Percentiles rank a stretch among this genome's conserved stretches.
These are phyloP conservation scores for Trifolium pratense DNA, from an alignment of 306 rosid genomes.

Conservation along the genomic window DNA sequence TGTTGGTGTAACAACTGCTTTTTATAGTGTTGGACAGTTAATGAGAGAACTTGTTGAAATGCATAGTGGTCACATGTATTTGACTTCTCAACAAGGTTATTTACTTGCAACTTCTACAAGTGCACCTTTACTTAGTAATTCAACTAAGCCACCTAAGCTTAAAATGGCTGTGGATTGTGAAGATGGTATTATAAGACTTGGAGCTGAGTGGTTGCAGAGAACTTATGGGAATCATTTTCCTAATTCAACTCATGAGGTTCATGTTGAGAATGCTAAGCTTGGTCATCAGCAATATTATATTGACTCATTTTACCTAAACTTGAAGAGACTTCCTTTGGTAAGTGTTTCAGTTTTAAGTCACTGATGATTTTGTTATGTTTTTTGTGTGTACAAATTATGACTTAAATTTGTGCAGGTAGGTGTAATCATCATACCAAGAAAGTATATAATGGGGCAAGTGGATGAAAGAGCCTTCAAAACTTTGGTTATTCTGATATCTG, in stretches of 20 bases:
- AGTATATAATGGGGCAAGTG: slow-evolving; percentile 94
- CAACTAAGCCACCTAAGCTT: slow-evolving; percentile 70
- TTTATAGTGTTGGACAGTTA: slow-evolving; percentile 90
- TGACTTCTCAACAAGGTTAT: slow-evolving; percentile 90
- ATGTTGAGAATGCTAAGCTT: slow-evolving; percentile 80
- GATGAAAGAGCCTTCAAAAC: slow-evolving; percentile 96
- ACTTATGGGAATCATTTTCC: slow-evolving; percentile 75
- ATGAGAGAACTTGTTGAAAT: slow-evolving; percentile 93
- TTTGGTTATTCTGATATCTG: slow-evolving; percentile 88
- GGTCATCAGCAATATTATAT: slow-evolving; percentile 78
- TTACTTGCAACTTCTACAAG: slow-evolving; percentile 90
- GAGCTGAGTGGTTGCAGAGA: slow-evolving; percentile 78
- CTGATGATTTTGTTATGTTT: neutral
- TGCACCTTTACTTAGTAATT: slow-evolving; percentile 70
- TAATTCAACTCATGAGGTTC: slow-evolving; percentile 72
- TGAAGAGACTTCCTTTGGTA: slow-evolving; percentile 98
- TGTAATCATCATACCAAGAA: slow-evolving; percentile 90
- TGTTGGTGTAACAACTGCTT: slow-evolving; percentile 95
- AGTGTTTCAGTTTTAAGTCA: slow-evolving; percentile 25
- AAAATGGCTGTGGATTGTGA: slow-evolving; percentile 86
- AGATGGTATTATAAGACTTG: slow-evolving; percentile 61
- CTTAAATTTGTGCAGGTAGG: slow-evolving; percentile 79
- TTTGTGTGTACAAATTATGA: slow-evolving; percentile 23
- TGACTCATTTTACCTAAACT: slow-evolving; percentile 86
- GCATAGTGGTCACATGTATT: slow-evolving; percentile 91